Evolutionary conservation across 2,329 filamentous ascomycete species (phyloP), one percentile per base, ranked within the genome.

Genomic region (Trichophyton simii): DNA sequence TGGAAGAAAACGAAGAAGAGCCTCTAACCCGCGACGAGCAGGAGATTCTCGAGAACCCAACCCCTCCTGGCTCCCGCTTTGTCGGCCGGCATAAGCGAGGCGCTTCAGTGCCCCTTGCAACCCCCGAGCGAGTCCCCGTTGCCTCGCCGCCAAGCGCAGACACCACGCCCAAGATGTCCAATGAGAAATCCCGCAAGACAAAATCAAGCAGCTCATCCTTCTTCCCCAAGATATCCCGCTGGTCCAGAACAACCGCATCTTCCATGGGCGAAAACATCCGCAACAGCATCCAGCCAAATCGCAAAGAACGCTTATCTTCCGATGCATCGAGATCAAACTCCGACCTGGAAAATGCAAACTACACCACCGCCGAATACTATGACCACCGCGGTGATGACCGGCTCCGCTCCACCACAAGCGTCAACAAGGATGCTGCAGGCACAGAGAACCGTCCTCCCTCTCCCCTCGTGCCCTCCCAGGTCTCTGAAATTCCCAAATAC

Each of bases 241-340:
- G 94, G 94, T 97, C 92, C 0, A 94, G 95, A 76, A 97, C 92
- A 1, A 99, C 94, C 0, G 83, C 91, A 3, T 96, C 91, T 0
- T 95, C 90, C 63, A 85, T 91, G 50, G 86, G 89, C 52, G 87
- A 87, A 67, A 87, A 87, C 46, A 87, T 91, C 72, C 84, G 87
- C 46, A 84, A 83, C 68, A 89, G 84, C 68, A 72, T 74, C 54
- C 76, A 78, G 60, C 57, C 61, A 57, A 80, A 79, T 52, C 79
- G 80, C 57, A 76, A 85, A 78, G 75, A 85, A 79, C 72, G 86
- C 78, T 75, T 85, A 74, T 73, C 84, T 75, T 80, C 81, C 66
- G 73, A 83, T 71, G 74, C 81, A 73, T 96, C 91, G 36, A 85
- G 87, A 42, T 94, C 90, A 8, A 87, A 83, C 0, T 94, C 89